A percentile compares a stretch with the other conserved stretches of the same genome.
phyloP scores from a whole-genome alignment of 805 yeast genomes.

The Candida vartiovaarae region DNA sequence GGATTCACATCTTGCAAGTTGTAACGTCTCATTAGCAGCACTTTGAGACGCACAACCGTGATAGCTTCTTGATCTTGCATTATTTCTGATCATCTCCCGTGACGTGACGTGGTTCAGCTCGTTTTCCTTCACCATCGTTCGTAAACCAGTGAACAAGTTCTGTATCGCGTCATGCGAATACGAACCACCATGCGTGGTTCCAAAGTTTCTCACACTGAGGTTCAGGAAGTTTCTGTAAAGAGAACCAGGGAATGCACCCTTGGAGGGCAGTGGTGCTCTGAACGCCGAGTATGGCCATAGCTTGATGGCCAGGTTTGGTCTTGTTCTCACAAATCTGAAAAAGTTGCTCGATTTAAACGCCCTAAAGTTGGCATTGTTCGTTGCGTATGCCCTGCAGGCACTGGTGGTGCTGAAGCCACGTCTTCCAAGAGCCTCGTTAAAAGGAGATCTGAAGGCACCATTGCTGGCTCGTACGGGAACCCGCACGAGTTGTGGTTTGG shows the following conservation, averaged over 20 bases:
- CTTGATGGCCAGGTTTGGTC: constrained; percentile 7
- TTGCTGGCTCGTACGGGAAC: constrained; percentile 31
- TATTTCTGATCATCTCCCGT: background rate
- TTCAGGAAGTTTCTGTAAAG: constrained; percentile 30
- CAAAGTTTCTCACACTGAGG: constrained; percentile 31
- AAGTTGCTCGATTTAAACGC: constrained; percentile 5
- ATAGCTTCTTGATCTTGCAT: constrained; percentile 4
- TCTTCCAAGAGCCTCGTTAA: constrained; percentile 2
- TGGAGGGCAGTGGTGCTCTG: constrained; percentile 17
- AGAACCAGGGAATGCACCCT: constrained; percentile 22
- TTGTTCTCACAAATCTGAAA: constrained; percentile 2
- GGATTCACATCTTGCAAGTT: constrained; percentile 30
- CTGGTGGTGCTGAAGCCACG: constrained; percentile 24
- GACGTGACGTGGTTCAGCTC: constrained; percentile 4
- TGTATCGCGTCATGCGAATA: constrained; percentile 50
- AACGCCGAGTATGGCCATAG: constrained; percentile 23
- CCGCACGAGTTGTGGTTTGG: constrained; percentile 29
- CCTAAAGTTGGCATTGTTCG: constrained; percentile 3
- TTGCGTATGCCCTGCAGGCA: constrained; percentile 5
- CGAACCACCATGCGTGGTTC: constrained; percentile 29
- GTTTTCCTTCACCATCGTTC: constrained; percentile 31
- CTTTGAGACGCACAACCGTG: constrained; percentile 22
- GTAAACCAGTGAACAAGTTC: constrained; percentile 45
- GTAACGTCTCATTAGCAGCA: constrained; percentile 26
- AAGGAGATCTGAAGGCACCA: constrained; percentile 13